phyloP scores from a whole-genome alignment of 805 yeast genomes.

The Candida oleophila region DNA sequence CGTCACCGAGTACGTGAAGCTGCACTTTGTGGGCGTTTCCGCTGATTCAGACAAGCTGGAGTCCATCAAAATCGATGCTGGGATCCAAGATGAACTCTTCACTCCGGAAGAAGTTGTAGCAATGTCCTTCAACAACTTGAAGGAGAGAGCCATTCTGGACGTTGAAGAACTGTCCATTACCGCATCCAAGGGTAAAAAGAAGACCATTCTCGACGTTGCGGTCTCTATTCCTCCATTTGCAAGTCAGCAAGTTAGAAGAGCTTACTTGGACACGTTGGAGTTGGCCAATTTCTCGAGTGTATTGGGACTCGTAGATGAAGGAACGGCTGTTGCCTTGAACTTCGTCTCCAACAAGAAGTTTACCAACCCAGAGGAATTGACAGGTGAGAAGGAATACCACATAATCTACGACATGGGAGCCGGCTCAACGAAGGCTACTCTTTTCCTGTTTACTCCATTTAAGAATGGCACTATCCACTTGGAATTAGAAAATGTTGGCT shows the following conservation, averaged over 20 bases:
- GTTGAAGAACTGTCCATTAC: conserved; percentile 52
- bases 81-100: conserved; percentile 31
- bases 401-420: conserved; percentile 90
- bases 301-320: conserved; percentile 79
- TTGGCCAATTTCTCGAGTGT: conserved; percentile 62
- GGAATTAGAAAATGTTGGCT: conserved; percentile 72
- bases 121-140: conserved; percentile 72
- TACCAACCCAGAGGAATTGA: conserved; percentile 30
- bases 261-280: conserved; percentile 69
- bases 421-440: conserved; percentile 83
- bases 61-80: conserved; percentile 57
- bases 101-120: conserved; percentile 78
- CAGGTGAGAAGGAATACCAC: conserved; percentile 50
- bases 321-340: conserved; percentile 85
- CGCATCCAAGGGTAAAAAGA: conserved; percentile 27
- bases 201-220: conserved; percentile 55
- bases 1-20: conserved; percentile 45
- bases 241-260: conserved; percentile 60
- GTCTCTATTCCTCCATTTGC: conserved; percentile 78
- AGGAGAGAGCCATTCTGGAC: conserved; percentile 59
- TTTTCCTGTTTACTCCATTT: conserved; percentile 60
- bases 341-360: conserved; percentile 59
- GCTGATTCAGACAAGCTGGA: conserved; percentile 38
- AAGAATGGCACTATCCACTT: conserved; percentile 44
- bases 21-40: conserved; percentile 53